These are phyloP conservation scores for Suhomyces anneliseae DNA, from an alignment of 1,139 yeast genomes.

Conservation along the genomic window DNA sequence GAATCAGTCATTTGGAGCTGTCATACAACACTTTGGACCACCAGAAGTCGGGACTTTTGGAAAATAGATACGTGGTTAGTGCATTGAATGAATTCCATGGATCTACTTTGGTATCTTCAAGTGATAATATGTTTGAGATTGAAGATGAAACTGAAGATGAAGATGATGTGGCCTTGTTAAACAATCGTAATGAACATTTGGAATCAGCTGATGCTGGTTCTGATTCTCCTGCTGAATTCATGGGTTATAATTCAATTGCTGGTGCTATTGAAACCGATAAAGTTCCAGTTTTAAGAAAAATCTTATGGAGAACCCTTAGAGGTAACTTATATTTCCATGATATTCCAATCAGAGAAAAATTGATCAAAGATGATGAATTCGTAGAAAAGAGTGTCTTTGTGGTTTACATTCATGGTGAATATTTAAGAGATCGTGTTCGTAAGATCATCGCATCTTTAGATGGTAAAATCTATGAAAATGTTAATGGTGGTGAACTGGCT, in stretches of 20 bases:
- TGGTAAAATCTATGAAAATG: conserved; percentile 66
- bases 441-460: conserved; percentile 83
- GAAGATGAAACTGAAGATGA: conserved; percentile 25
- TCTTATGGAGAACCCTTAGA: conserved; percentile 55
- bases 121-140: conserved; percentile 6
- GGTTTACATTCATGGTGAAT: conserved; percentile 84
- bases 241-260: conserved; percentile 47
- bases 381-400: conserved; percentile 75
- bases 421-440: conserved; percentile 63
- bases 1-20: conserved; percentile 24
- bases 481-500: conserved; percentile 52
- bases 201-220: conserved; percentile 23
- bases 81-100: conserved; percentile 20
- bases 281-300: conserved; percentile 48
- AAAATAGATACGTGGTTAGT: conserved; percentile 22
- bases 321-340: conserved; percentile 56
- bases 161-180: conserved; percentile 37
- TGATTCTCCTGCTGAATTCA: conserved; percentile 43
- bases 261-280: conserved; percentile 50
- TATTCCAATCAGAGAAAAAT: conserved; percentile 41
- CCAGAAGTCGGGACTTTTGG: conserved; percentile 16
- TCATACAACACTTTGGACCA: conserved; percentile 20
- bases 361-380: conserved; percentile 41
- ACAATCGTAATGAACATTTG: conserved; percentile 24
- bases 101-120: conserved; percentile 9